Evolutionary conservation across 164 flowering plant species (phyloP), one percentile per base, ranked within the genome.

Genomic region (Liquidambar formosana): DNA sequence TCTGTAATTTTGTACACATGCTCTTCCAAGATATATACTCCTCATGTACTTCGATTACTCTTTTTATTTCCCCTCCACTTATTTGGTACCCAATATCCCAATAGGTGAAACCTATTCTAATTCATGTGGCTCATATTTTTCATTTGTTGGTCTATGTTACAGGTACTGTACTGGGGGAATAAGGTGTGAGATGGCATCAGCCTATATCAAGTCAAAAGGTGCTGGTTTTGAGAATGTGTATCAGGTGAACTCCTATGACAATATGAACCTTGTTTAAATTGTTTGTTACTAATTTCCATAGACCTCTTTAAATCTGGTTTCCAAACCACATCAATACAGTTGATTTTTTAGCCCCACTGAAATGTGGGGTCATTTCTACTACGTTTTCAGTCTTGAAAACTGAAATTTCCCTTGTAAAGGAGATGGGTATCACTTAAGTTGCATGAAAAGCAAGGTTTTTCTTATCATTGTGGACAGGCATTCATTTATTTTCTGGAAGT

Each of bases 101-200:
- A n/a, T 49, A 49, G 53, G n/a, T 49, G 53, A 49, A 49, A n/a
- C 53, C 14, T 49, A n/a, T 15, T n/a, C n/a, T n/a, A n/a, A n/a
- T 49, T n/a, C n/a, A 12, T 49, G n/a, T 33, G 41, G 41, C 16
- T 49, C n/a, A 16, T 14, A 14, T 10, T 18, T 47, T 48, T 73
- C 10, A 5, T 58, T 10, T 63, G n/a, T 73, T 73, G 59, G 64
- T 67, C 19, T 64, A 22, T 72, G 9, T 41, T 74, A 64, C 73
- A 94, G 99, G 99, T 95, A 95, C 63, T 95, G 99, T 68, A 95
- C 99, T 66, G 99, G 99, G 45, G 99, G 99, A 72, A 95, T 95
- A 78, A 82, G 99, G 71, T 95, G 99, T 79, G 99, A 95, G 81
- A 95, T 91, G 97, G 97, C 99, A 65, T 95, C 99, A 13, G 97